Evolutionary conservation across 345 rosid species (phyloP).

Genomic region (Chamaenerion angustifolium): DNA sequence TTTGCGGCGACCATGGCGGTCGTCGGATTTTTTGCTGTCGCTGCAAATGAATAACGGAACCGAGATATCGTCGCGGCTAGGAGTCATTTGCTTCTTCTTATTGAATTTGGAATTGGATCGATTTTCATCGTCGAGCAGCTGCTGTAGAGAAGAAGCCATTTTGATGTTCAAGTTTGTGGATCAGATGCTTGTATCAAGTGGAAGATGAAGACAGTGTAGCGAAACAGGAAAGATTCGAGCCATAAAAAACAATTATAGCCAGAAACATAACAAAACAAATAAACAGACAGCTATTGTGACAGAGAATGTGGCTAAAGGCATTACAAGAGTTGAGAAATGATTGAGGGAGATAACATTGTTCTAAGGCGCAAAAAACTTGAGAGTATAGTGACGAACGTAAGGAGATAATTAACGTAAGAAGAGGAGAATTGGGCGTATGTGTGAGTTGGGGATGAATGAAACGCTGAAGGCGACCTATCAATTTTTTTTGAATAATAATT

Average conservation of each 20-base stretch:
- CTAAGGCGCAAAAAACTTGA: no score
- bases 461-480: no score
- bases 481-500: no score
- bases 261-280: neutral
- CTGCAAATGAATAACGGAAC: conserved; percentile 32
- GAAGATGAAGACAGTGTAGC: conserved; percentile 6
- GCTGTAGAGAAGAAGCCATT: conserved; percentile 28
- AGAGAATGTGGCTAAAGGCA: neutral
- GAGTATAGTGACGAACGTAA: no score
- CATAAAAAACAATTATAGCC: neutral
- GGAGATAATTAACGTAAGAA: no score
- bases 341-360: no score
- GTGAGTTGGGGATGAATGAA: no score
- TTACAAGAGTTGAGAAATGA: neutral
- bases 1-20: conserved; percentile 2
- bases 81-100: conserved; percentile 4
- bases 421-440: no score
- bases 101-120: neutral
- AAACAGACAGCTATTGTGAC: conserved; percentile 1
- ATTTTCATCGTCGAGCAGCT: conserved; percentile 21
- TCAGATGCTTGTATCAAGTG: conserved; percentile 1
- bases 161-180: conserved; percentile 2
- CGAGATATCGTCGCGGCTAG: conserved; percentile 8
- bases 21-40: conserved; percentile 12
- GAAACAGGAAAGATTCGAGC: neutral